phyloP scores from a whole-genome alignment of 2,329 filamentous ascomycete genomes.

The Verticillium klebahnii region DNA sequence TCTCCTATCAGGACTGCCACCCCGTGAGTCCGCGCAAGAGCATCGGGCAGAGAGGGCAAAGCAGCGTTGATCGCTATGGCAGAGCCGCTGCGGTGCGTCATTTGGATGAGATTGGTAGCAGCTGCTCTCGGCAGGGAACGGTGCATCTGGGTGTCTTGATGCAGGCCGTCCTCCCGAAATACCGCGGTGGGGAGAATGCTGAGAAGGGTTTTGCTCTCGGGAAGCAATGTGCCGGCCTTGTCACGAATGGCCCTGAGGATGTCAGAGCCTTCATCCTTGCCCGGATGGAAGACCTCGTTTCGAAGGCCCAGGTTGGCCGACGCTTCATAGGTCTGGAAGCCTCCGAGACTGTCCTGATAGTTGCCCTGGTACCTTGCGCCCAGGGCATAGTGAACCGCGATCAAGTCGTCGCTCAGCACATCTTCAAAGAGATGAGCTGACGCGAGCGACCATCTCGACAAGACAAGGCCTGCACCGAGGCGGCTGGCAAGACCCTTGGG shows the following conservation, averaged over 20 bases:
- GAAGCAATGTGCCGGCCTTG: conserved; percentile 76
- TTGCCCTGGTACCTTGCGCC: conserved; percentile 92
- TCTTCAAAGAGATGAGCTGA: conserved; percentile 88
- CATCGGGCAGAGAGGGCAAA: conserved; percentile 82
- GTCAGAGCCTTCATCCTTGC: conserved; percentile 86
- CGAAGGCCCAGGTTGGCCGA: conserved; percentile 86
- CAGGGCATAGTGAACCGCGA: conserved; percentile 86
- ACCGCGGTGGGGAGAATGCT: conserved; percentile 79
- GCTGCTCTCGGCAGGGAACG: conserved; percentile 71
- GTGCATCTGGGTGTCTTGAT: conserved; percentile 71
- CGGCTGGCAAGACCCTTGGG: conserved; percentile 79
- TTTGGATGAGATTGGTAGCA: conserved; percentile 60
- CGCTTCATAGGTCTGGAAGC: conserved; percentile 92
- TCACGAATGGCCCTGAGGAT: conserved; percentile 84
- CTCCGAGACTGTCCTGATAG: conserved; percentile 92
- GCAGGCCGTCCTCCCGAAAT: conserved; percentile 75
- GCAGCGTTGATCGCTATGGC: conserved; percentile 85
- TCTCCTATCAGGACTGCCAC: conserved; percentile 78
- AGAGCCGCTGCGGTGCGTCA: conserved; percentile 69
- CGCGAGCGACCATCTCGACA: conserved; percentile 82
- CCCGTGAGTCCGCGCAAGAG: conserved; percentile 74
- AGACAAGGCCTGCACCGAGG: conserved; percentile 66
- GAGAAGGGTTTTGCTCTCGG: conserved; percentile 75
- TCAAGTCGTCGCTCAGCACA: conserved; percentile 80
- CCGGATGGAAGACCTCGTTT: conserved; percentile 85